phyloP scores from a whole-genome alignment of 768 basidiomycete species.

The Pleurotus cornucopiae region DNA sequence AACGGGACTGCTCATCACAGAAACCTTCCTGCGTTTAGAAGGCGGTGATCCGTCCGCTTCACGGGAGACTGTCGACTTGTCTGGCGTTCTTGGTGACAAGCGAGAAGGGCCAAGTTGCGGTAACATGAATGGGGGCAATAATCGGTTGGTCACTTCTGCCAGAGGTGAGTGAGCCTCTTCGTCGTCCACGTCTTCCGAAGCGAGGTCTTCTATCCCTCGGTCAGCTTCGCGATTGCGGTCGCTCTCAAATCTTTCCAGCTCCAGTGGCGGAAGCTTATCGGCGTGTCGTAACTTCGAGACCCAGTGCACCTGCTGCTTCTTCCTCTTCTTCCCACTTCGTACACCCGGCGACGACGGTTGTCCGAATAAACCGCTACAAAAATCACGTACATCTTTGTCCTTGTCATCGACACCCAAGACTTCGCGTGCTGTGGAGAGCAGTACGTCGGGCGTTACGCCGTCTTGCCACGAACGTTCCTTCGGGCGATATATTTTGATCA shows the following conservation, averaged over 20 bases:
- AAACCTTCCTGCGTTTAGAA: not conserved
- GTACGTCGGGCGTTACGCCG: conserved; percentile 39
- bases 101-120: too few species aligned
- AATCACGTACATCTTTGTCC: conserved; percentile 48
- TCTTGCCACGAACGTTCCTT: conserved; percentile 66
- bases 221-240: conserved; percentile 1
- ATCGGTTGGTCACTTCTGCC: not conserved
- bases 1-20: not conserved
- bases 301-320: conserved; percentile 35
- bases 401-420: conserved; percentile 48
- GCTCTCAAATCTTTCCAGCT: not conserved
- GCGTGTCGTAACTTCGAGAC: conserved; percentile 30
- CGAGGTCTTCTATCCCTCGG: conserved; percentile 4
- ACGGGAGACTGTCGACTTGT: too few species aligned
- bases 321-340: conserved; percentile 33
- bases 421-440: conserved; percentile 53
- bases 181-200: not conserved
- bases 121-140: not conserved
- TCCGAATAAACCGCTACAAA: conserved; percentile 29
- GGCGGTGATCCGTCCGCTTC: not conserved
- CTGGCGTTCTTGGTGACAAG: too few species aligned
- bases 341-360: conserved; percentile 34
- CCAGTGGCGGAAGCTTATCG: conserved; percentile 12
- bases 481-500: conserved; percentile 62
- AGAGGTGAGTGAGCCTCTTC: not conserved